Evolutionary conservation across 75 land plant genomes (phyloP).

Genomic region (Sequoia sempervirens): DNA sequence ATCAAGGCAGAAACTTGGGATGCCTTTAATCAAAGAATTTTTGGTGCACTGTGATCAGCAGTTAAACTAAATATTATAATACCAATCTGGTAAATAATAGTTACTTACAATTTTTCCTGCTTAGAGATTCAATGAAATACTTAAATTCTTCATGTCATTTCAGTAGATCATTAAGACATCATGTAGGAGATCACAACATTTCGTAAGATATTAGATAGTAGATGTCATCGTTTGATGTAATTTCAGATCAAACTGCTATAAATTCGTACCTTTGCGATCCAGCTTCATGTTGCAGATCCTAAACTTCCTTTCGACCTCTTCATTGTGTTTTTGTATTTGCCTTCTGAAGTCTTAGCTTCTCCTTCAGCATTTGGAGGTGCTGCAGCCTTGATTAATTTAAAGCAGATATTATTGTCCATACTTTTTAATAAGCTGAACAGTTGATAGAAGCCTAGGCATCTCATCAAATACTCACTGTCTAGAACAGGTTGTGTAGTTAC

Average conservation of each 20-base stretch:
- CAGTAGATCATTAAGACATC: neutral
- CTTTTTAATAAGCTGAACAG: neutral
- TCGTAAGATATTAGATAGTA: neutral
- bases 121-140: neutral
- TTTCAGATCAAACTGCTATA: no score
- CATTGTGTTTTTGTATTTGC: conserved; percentile 34
- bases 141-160: neutral
- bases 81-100: neutral
- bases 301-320: conserved; percentile 62
- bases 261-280: conserved; percentile 53
- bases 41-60: conserved; percentile 37
- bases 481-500: conserved; percentile 13
- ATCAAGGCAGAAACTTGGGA: no score
- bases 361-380: conserved; percentile 23
- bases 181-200: neutral
- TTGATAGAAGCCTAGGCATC: conserved; percentile 3
- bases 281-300: conserved; percentile 64
- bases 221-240: no score
- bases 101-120: neutral
- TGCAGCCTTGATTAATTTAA: conserved; percentile 11
- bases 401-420: neutral
- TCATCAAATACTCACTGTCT: conserved; percentile 13
- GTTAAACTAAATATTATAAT: conserved; percentile 4
- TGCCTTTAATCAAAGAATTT: no score
- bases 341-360: conserved; percentile 53